Evolutionary conservation across 2,329 filamentous ascomycete genomes (phyloP).

Genomic region (Purpureocillium lavendulum): DNA sequence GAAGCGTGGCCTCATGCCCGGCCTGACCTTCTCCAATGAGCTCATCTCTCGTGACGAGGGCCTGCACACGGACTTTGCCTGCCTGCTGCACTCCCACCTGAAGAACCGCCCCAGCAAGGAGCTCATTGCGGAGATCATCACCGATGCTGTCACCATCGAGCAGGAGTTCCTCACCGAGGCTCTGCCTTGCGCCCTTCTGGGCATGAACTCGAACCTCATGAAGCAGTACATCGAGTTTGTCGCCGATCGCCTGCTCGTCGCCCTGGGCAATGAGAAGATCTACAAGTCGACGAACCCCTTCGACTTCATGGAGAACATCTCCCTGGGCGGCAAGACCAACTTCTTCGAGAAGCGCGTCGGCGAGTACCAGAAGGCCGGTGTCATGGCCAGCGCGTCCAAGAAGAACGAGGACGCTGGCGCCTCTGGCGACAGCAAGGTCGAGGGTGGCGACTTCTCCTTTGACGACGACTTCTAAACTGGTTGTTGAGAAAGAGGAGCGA

Average conservation of each 20-base stretch:
- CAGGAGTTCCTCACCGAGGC: slow-evolving; percentile 97
- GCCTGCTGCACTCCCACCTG: slow-evolving; percentile 93
- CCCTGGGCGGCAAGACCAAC: slow-evolving; percentile 97
- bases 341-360: slow-evolving; percentile 99
- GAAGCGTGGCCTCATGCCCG: slow-evolving; percentile 99
- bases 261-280: slow-evolving; percentile 88
- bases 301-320: slow-evolving; percentile 99
- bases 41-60: slow-evolving; percentile 99
- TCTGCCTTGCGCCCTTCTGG: slow-evolving; percentile 82
- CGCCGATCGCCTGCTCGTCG: slow-evolving; percentile 85
- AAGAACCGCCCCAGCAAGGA: slow-evolving; percentile 82
- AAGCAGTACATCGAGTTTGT: slow-evolving; percentile 99
- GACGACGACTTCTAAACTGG: slow-evolving; percentile 86
- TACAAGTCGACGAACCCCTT: slow-evolving; percentile 95
- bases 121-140: slow-evolving; percentile 79
- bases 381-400: slow-evolving; percentile 79
- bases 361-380: slow-evolving; percentile 99
- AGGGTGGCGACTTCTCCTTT: slow-evolving; percentile 77
- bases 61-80: slow-evolving; percentile 98
- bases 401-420: slow-evolving; percentile 53
- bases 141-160: slow-evolving; percentile 88
- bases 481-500: slow-evolving; percentile 9
- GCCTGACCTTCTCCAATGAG: slow-evolving; percentile 98
- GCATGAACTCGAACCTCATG: slow-evolving; percentile 97
- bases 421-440: slow-evolving; percentile 38